Conservation (phyloP, 2,329 filamentous ascomycete genomes). For the Thelonectria olida region DNA sequence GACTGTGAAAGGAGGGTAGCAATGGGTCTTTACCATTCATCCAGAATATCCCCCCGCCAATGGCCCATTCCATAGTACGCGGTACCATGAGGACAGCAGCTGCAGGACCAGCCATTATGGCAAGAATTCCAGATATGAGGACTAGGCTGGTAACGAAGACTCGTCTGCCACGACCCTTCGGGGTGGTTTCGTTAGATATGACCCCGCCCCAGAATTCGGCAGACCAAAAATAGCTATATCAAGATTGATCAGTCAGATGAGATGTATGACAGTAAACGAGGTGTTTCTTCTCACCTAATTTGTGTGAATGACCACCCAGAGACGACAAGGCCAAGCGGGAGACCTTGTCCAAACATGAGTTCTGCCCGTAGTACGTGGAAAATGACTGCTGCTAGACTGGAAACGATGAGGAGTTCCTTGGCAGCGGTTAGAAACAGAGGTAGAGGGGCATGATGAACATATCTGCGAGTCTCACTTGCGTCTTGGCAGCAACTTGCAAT, state of each 20-base stretch:
- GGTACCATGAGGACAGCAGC: constrained; percentile 26
- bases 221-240: constrained; percentile 18
- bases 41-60: constrained; percentile 19
- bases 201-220: constrained; percentile 14
- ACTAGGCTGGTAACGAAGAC: constrained; percentile 2
- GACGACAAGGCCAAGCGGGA: constrained; percentile 18
- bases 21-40: constrained; percentile 13
- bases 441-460: neutral
- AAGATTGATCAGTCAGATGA: neutral
- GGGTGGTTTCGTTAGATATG: neutral
- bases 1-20: neutral
- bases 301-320: constrained; percentile 14
- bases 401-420: constrained; percentile 21
- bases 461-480: neutral
- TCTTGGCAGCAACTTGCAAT: constrained; percentile 21
- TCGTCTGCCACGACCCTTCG: neutral
- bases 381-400: constrained; percentile 12
- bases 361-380: constrained; percentile 14
- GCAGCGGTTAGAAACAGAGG: neutral
- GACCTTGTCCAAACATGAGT: constrained; percentile 12
- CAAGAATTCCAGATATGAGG: constrained; percentile 6
- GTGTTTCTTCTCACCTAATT: constrained; percentile 4
- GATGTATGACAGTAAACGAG: neutral
- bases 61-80: constrained; percentile 4
- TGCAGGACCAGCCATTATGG: constrained; percentile 15